These are phyloP conservation scores for Anacardium occidentale DNA, from an alignment of 345 rosid genomes.

Conservation along the genomic window DNA sequence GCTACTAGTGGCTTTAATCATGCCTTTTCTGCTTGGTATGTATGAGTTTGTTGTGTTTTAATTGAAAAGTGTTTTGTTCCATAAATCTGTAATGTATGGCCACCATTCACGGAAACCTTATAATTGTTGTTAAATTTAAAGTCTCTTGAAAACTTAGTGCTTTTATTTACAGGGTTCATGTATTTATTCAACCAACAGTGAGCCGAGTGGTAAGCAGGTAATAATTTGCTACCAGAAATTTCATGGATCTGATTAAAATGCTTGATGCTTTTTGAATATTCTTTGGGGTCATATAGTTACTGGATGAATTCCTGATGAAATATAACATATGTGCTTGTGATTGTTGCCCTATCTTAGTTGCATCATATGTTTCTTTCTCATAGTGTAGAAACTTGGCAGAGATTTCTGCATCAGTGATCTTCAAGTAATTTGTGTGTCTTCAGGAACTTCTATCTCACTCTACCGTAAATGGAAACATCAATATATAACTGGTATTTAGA, in stretches of 20 bases:
- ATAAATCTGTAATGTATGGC: background rate
- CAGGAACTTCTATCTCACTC: background rate
- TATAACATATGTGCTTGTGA: slow-evolving; percentile 11
- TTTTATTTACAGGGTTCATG: slow-evolving; percentile 71
- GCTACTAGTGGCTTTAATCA: background rate
- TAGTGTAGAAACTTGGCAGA: background rate
- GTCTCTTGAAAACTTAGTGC: slow-evolving; percentile 9
- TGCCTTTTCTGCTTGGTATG: background rate
- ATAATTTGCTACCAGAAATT: slow-evolving; percentile 15
- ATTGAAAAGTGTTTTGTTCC: slow-evolving; percentile 2
- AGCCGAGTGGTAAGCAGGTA: slow-evolving; percentile 91
- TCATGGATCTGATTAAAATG: slow-evolving; percentile 20
- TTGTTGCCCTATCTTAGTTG: background rate
- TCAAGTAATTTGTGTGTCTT: background rate
- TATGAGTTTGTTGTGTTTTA: background rate
- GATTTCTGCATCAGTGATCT: background rate
- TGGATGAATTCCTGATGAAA: slow-evolving; percentile 23
- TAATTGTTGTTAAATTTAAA: slow-evolving; percentile 6
- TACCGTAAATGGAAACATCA: background rate
- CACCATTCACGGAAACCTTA: background rate
- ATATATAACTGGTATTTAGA: background rate
- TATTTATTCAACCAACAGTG: slow-evolving; percentile 85
- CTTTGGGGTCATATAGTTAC: slow-evolving; percentile 24
- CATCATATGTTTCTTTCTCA: background rate
- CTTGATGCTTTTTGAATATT: slow-evolving; percentile 25